phyloP scores from a whole-genome alignment of 257 asterid species.

The Avicennia marina region DNA sequence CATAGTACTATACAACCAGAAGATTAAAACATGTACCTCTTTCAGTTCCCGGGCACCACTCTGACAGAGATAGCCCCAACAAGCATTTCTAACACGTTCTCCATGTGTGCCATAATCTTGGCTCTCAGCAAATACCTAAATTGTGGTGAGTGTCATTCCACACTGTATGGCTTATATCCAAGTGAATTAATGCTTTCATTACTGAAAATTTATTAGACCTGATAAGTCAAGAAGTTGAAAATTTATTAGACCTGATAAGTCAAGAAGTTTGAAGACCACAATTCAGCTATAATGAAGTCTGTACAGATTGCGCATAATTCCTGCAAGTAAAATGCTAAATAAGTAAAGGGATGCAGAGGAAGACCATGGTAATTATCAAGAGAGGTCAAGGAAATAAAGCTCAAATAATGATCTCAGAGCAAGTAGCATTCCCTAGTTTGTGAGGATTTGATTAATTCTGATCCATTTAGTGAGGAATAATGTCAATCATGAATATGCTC shows the following conservation, averaged over 20 bases:
- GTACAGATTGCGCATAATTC: slow-evolving; percentile 94
- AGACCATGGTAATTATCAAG: slow-evolving; percentile 7
- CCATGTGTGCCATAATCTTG: slow-evolving; percentile 97
- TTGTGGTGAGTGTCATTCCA: slow-evolving; percentile 17
- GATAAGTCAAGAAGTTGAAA: slow-evolving; percentile 58
- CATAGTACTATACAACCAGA: slow-evolving; percentile 1
- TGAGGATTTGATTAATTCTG: too few species aligned
- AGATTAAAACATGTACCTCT: slow-evolving; percentile 48
- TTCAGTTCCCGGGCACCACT: slow-evolving; percentile 89
- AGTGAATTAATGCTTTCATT: slow-evolving; percentile 9
- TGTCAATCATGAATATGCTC: too few species aligned
- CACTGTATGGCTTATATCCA: not conserved
- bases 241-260: slow-evolving; percentile 72
- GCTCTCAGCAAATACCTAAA: slow-evolving; percentile 94
- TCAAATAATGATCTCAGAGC: not conserved
- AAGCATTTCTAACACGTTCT: slow-evolving; percentile 96
- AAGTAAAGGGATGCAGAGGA: slow-evolving; percentile 10
- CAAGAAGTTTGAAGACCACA: slow-evolving; percentile 94
- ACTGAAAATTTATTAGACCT: slow-evolving; percentile 46
- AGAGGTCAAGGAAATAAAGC: not conserved
- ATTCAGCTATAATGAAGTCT: slow-evolving; percentile 83
- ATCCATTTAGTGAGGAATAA: too few species aligned
- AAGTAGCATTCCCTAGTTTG: too few species aligned
- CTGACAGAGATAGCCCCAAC: slow-evolving; percentile 99
- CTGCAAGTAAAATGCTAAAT: slow-evolving; percentile 45